A percentile compares a stretch with the other conserved stretches of the same genome.
Evolutionary conservation across 768 basidiomycete species (phyloP).

Genomic region (Termitomyces sp.): DNA sequence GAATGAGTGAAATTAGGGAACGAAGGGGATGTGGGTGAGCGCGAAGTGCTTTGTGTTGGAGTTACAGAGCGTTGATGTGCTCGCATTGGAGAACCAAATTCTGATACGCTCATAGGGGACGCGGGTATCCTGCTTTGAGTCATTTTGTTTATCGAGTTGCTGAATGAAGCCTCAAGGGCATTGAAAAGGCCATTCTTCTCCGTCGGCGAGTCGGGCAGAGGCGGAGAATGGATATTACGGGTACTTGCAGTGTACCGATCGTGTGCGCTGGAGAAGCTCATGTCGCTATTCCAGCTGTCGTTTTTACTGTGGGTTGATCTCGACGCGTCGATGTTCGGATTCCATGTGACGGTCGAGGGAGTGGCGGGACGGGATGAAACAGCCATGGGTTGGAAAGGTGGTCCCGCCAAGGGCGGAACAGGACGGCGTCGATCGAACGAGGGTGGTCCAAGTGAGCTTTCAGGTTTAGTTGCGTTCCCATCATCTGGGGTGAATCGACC

Average conservation of each 20-base stretch:
- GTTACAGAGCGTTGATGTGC: constrained; percentile 51
- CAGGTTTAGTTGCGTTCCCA: constrained; percentile 32
- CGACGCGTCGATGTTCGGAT: constrained; percentile 26
- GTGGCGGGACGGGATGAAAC: constrained; percentile 59
- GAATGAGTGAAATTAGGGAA: constrained; percentile 39
- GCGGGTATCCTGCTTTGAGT: constrained; percentile 33
- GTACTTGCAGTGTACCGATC: constrained; percentile 37
- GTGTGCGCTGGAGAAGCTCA: constrained; percentile 26
- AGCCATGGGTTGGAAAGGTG: constrained; percentile 55
- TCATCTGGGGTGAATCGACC: constrained; percentile 65
- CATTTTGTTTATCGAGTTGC: constrained; percentile 14
- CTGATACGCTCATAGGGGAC: constrained; percentile 46
- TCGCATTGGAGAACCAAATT: constrained; percentile 42
- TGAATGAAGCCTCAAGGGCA: constrained; percentile 24
- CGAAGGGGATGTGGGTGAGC: constrained; percentile 50
- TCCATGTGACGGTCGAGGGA: constrained; percentile 79
- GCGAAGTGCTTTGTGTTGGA: constrained; percentile 54
- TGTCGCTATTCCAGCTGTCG: constrained; percentile 53
- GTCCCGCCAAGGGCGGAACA: constrained; percentile 63
- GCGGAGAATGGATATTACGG: constrained; percentile 51
- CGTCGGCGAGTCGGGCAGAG: constrained; percentile 57
- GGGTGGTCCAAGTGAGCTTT: constrained; percentile 46
- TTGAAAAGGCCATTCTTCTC: constrained; percentile 30
- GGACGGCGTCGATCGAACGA: constrained; percentile 56
- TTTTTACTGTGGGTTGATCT: constrained; percentile 44